A percentile compares a stretch with the other conserved stretches of the same genome.
Evolutionary conservation across 116 monocot genomes (phyloP).

Genomic region (Iris pallida): DNA sequence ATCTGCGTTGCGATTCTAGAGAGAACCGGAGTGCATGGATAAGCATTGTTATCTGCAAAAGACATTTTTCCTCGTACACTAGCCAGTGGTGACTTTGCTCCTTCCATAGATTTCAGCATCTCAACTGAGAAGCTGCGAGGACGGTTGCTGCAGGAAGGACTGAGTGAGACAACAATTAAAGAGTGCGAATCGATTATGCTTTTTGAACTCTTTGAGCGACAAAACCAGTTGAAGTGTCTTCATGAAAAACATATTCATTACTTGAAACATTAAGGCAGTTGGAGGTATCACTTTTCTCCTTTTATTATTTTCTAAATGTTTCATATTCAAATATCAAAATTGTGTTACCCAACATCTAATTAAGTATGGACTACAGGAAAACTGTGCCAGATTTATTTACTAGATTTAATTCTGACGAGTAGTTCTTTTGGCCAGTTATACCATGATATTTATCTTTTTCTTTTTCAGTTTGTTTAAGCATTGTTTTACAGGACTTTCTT

Average conservation of each 20-base stretch:
- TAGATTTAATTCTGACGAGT: not conserved
- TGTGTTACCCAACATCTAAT: not conserved
- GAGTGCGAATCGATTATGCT: constrained; percentile 75
- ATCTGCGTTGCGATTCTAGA: constrained; percentile 65
- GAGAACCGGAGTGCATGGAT: constrained; percentile 70
- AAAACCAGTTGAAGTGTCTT: constrained; percentile 53
- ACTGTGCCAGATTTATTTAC: not conserved
- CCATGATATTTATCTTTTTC: no score
- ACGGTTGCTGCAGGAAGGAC: constrained; percentile 58
- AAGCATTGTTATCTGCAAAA: constrained; percentile 53
- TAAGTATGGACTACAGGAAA: not conserved
- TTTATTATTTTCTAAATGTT: no score
- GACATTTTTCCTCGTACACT: constrained; percentile 60
- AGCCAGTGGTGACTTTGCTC: constrained; percentile 42
- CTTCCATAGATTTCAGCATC: constrained; percentile 38
- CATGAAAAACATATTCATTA: constrained; percentile 58
- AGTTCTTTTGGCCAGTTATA: not conserved
- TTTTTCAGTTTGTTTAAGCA: no score
- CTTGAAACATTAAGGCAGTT: constrained; percentile 71
- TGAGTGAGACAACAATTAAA: constrained; percentile 50
- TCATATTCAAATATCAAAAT: no score
- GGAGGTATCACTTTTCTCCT: constrained; percentile 39
- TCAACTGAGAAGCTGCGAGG: constrained; percentile 68
- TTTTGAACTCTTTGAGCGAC: constrained; percentile 52
- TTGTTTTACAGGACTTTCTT: no score